Percentiles rank a stretch among this genome's conserved stretches.
Conservation (phyloP, 176 grass and related monocot genomes). For the Oryza australiensis region DNA sequence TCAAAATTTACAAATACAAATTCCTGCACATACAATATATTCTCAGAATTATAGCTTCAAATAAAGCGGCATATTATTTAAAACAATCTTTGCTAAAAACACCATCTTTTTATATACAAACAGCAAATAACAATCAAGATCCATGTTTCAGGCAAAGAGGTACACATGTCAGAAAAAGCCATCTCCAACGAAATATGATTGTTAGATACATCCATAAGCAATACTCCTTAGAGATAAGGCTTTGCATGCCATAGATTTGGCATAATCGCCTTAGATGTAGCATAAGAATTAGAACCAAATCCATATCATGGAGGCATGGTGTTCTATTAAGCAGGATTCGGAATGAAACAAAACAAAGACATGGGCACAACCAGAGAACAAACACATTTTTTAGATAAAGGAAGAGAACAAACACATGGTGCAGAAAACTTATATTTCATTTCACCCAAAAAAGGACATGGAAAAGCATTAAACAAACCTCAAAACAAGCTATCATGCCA, state of each 20-base stretch:
- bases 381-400: too few relatives aligned
- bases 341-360: too few relatives aligned
- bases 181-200: not conserved
- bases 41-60: constrained; percentile 18
- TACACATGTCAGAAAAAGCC: not conserved
- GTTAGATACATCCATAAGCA: constrained; percentile 3
- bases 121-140: not conserved
- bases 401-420: too few relatives aligned
- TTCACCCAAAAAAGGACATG: not conserved
- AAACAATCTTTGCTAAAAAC: not conserved
- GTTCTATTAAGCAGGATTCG: too few relatives aligned
- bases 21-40: constrained; percentile 13
- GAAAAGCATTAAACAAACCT: not conserved
- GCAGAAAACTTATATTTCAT: not conserved
- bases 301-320: too few relatives aligned
- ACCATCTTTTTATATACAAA: not conserved
- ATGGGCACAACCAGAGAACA: too few relatives aligned
- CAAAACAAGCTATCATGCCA: not conserved
- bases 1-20: constrained; percentile 23
- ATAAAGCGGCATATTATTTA: constrained; percentile 7
- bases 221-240: not conserved
- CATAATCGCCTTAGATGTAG: not conserved
- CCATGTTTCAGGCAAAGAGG: not conserved
- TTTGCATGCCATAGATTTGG: not conserved
- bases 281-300: too few relatives aligned